A percentile compares a stretch with the other conserved stretches of the same genome.
phyloP scores from a whole-genome alignment of 164 flowering plant species.

The Warburgia ugandensis region DNA sequence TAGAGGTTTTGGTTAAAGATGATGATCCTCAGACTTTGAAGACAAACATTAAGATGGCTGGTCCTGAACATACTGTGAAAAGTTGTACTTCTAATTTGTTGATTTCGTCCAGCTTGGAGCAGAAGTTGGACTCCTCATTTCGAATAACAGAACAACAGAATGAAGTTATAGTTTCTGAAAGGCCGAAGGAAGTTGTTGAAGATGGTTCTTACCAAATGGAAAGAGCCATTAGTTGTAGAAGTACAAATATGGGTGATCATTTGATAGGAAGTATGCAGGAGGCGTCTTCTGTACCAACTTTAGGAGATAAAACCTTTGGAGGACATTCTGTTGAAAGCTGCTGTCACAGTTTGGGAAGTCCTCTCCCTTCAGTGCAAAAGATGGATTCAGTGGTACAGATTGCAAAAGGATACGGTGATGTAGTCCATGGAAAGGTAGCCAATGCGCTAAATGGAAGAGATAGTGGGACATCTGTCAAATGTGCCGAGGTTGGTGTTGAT shows the following conservation, averaged over 20 bases:
- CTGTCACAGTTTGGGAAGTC: too few species aligned
- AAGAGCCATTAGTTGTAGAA: slow-evolving; percentile 5
- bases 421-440: too few species aligned
- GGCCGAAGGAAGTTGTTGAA: neutral
- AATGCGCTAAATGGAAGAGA: too few species aligned
- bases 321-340: slow-evolving; percentile 14
- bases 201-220: neutral
- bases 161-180: slow-evolving; percentile 7
- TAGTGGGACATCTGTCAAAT: too few species aligned
- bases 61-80: slow-evolving; percentile 12
- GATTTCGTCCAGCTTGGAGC: slow-evolving; percentile 6
- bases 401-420: too few species aligned
- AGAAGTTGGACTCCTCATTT: slow-evolving; percentile 10
- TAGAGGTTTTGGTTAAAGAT: slow-evolving; percentile 7
- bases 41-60: slow-evolving; percentile 14
- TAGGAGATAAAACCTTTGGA: slow-evolving; percentile 7
- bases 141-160: slow-evolving; percentile 15
- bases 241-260: slow-evolving; percentile 12
- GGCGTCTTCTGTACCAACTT: slow-evolving; percentile 5
- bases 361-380: too few species aligned
- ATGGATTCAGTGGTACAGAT: too few species aligned
- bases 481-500: too few species aligned
- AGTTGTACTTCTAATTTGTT: slow-evolving; percentile 3
- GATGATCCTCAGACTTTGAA: slow-evolving; percentile 5
- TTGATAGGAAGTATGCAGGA: slow-evolving; percentile 11